Evolutionary conservation across 1,284 basidiomycete species (phyloP).

Genomic region (Ceratobasidium sp.): DNA sequence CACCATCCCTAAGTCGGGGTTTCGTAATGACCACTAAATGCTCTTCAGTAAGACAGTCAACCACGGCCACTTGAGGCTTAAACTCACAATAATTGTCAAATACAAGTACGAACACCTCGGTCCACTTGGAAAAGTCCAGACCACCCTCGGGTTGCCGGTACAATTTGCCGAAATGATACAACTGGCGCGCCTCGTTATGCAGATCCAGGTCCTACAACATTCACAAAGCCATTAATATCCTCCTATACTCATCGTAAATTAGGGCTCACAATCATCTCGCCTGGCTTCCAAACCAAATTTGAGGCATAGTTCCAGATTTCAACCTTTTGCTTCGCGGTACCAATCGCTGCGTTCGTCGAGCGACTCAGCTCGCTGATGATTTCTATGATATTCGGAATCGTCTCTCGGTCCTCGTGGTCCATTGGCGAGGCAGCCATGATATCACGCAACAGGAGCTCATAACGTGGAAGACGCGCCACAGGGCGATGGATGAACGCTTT

Average conservation of each 20-base stretch:
- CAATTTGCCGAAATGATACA: constrained; percentile 84
- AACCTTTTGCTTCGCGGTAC: constrained; percentile 85
- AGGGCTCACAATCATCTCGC: constrained; percentile 75
- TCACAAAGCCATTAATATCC: constrained; percentile 6
- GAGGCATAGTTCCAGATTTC: constrained; percentile 86
- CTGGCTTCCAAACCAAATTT: constrained; percentile 79
- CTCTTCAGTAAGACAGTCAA: constrained; percentile 29
- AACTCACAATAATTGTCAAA: constrained; percentile 92
- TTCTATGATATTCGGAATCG: constrained; percentile 85
- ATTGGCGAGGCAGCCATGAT: constrained; percentile 78
- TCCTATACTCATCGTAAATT: background rate
- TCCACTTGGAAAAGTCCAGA: constrained; percentile 83
- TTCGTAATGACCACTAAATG: constrained; percentile 86
- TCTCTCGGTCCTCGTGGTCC: constrained; percentile 79
- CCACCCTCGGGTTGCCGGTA: constrained; percentile 87
- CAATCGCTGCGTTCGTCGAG: constrained; percentile 84
- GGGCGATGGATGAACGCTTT: constrained; percentile 90
- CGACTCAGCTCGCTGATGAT: constrained; percentile 85
- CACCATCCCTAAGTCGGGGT: constrained; percentile 74
- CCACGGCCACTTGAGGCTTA: background rate
- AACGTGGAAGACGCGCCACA: constrained; percentile 87
- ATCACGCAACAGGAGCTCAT: constrained; percentile 83
- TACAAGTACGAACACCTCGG: constrained; percentile 84
- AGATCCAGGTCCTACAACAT: constrained; percentile 82
- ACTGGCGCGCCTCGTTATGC: constrained; percentile 79